A percentile compares a stretch with the other conserved stretches of the same genome.
Evolutionary conservation across 1,284 basidiomycete genomes (phyloP).

Genomic region (Trichosporon sp.): DNA sequence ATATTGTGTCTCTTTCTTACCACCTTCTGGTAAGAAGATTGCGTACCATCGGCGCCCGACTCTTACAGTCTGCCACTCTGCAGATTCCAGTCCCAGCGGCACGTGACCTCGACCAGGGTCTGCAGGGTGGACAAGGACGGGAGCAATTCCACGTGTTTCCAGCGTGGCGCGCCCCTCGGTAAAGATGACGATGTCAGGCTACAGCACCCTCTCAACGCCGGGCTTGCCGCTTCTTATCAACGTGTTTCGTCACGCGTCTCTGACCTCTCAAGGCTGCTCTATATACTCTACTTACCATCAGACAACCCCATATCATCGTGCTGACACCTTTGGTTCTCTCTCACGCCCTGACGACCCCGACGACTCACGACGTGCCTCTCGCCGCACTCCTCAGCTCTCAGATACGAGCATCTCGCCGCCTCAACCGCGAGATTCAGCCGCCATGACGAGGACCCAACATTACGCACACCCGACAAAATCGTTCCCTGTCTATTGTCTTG

Average conservation of each 20-base stretch:
- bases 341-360: background rate
- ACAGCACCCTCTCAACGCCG: background rate
- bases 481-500: conserved; percentile 81
- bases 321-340: background rate
- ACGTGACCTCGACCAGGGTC: no score
- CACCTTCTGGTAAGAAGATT: no score
- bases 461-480: conserved; percentile 64
- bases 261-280: background rate
- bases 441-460: conserved; percentile 70
- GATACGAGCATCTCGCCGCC: background rate
- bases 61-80: background rate
- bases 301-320: background rate
- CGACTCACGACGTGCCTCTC: background rate
- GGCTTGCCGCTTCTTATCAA: background rate
- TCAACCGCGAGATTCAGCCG: background rate
- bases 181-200: background rate
- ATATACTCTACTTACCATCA: background rate
- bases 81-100: background rate
- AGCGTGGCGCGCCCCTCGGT: background rate
- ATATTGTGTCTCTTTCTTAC: background rate
- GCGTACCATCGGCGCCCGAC: no score
- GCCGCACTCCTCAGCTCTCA: background rate
- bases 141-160: background rate
- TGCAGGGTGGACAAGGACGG: no score
- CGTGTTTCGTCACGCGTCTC: background rate